Conservation (phyloP, 805 yeast genomes). For the Pichia gijzeniarum region DNA sequence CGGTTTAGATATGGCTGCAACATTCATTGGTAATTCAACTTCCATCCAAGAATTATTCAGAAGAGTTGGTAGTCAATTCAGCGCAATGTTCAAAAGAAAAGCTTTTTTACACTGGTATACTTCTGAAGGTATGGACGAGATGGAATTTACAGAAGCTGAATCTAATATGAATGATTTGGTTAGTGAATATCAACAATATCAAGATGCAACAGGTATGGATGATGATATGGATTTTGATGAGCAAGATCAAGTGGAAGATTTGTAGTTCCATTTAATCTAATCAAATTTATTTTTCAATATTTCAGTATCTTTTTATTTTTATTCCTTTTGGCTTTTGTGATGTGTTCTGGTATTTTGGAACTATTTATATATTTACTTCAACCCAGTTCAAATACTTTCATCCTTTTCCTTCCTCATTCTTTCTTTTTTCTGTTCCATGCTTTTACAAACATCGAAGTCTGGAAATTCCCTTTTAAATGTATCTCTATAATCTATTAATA, state of each 20-base stretch:
- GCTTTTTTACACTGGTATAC: constrained; percentile 97
- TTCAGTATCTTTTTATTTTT: background rate
- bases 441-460: background rate
- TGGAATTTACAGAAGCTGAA: constrained; percentile 92
- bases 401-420: background rate
- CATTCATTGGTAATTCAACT: constrained; percentile 89
- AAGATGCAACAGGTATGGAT: constrained; percentile 72
- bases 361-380: constrained; percentile 4
- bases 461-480: constrained; percentile 2
- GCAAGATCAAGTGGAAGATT: constrained; percentile 13
- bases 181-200: constrained; percentile 88
- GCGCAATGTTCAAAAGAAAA: constrained; percentile 87
- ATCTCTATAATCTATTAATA: constrained; percentile 10
- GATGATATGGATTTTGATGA: constrained; percentile 57
- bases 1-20: constrained; percentile 82
- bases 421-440: too few species aligned
- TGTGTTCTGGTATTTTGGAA: constrained; percentile 6
- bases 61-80: constrained; percentile 84
- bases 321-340: background rate
- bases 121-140: constrained; percentile 92
- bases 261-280: background rate
- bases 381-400: constrained; percentile 6
- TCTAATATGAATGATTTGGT: constrained; percentile 85
- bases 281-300: background rate
- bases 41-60: constrained; percentile 86